These are phyloP conservation scores for Naegleria fowleri DNA, from an alignment of 208 protist species.

Conservation along the genomic window DNA sequence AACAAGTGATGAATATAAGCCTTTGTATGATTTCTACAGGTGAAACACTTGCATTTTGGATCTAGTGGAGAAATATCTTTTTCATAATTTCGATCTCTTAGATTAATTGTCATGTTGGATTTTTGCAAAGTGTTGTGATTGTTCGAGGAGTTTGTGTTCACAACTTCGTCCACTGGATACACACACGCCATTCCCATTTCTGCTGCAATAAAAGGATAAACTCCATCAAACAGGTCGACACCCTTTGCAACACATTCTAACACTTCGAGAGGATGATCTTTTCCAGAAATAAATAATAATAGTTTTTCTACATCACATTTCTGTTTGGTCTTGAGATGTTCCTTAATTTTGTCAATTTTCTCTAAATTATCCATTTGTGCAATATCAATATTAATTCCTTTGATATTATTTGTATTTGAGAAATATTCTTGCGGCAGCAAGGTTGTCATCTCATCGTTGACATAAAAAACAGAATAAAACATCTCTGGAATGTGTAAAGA, in stretches of 20 bases:
- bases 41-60: not conserved
- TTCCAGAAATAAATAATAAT: not conserved
- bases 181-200: not conserved
- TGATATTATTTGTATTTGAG: not conserved
- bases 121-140: not conserved
- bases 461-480: conserved; percentile 9
- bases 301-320: not conserved
- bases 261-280: conserved; percentile 24
- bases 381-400: not conserved
- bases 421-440: not conserved
- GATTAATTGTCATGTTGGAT: conserved; percentile 16
- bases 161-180: not conserved
- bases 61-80: not conserved
- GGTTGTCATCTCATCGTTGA: not conserved
- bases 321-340: not conserved
- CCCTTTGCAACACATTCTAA: conserved; percentile 3
- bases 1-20: conserved; percentile 32
- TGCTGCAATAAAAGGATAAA: conserved; percentile 14
- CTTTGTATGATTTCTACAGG: conserved; percentile 29
- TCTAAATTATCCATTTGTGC: not conserved
- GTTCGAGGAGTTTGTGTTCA: not conserved
- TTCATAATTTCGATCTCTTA: conserved; percentile 17
- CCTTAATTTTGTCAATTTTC: not conserved
- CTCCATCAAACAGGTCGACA: conserved; percentile 22
- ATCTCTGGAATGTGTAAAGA: not conserved